Base-by-base conservation (phyloP, 2,329 filamentous ascomycete species). In the Thelonectria olida region DNA sequence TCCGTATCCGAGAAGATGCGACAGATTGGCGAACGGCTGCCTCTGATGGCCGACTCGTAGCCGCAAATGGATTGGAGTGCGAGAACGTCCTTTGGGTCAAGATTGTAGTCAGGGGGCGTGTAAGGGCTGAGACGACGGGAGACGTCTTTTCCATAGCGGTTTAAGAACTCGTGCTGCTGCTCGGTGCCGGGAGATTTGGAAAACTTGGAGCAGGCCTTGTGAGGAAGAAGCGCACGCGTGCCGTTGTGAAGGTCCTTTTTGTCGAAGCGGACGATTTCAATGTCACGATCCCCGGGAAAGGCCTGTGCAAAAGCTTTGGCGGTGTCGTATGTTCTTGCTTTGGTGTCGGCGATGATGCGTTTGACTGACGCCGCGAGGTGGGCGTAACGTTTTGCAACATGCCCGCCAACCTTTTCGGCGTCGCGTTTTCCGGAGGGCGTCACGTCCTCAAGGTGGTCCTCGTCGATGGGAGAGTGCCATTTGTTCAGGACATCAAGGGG, bases 11-110 rank as follows among this genome's bases (percentile, higher is more conserved):
- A 68, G 28, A 70, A 70, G 0, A 70, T 4, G 20, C 36, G 54
- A 3, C 67, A 70, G 1, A 70, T 58, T 0, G 57, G 57, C 0
- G 67, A 70, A 15, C 62, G 64, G 17, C 62, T 49, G 31, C 67
- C 67, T 8, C 20, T 36, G 22, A 70, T 68, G 1, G 61, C 67
- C 0, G 67, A 70, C 19, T 70, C 67, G 9, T 70, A 70, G 15
- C 67, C 67, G 12, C 67, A 70, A 9, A 70, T 61, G 2, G 67
- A 70, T 8, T 70, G 67, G 0, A 70, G 65, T 0, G 67, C 67
- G 17, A 70, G 68, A 5, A 70, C 64, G 5, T 70, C 67, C 8
- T 54, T 68, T 1, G 67, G 64, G 3, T 52, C 64, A 1, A 70
- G 41, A 4, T 68, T 34, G 8, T 58, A 70, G 17, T 65, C 65